phyloP scores from a whole-genome alignment of 116 monocot genomes.

The Thalassia testudinum region DNA sequence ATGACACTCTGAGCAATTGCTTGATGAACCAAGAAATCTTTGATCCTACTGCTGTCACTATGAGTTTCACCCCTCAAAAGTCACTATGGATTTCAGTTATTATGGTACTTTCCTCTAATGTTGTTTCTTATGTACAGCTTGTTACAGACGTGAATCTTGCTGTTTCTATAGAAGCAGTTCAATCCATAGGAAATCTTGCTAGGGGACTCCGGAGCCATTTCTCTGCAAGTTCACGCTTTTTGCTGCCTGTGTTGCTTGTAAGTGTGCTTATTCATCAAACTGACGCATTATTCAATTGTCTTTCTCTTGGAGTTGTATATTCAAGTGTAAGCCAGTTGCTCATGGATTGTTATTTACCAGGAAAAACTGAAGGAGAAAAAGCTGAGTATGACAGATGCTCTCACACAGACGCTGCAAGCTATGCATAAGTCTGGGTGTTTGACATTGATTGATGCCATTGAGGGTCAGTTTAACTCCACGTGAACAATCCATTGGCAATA shows the following conservation, averaged over 20 bases:
- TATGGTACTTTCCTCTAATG: too few species aligned
- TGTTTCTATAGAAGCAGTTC: conserved; percentile 92
- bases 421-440: conserved; percentile 87
- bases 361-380: conserved; percentile 99
- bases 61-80: too few species aligned
- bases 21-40: too few species aligned
- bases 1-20: too few species aligned
- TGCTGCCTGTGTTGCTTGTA: conserved; percentile 82
- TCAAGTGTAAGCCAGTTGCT: not conserved
- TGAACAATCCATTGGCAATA: not conserved
- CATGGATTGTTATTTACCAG: conserved; percentile 19
- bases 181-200: conserved; percentile 89
- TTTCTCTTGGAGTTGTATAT: not conserved
- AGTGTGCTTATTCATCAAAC: conserved; percentile 13
- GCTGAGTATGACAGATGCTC: conserved; percentile 52
- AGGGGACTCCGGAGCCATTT: conserved; percentile 85
- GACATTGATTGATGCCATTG: conserved; percentile 68
- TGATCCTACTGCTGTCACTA: too few species aligned
- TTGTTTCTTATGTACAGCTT: conserved; percentile 39
- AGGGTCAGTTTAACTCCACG: conserved; percentile 31
- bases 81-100: too few species aligned
- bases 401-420: conserved; percentile 77
- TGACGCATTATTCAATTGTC: not conserved
- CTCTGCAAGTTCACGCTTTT: conserved; percentile 65
- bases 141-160: conserved; percentile 91